Conservation (phyloP, 78 protist species). For the Dictyostelium intermedium region DNA sequence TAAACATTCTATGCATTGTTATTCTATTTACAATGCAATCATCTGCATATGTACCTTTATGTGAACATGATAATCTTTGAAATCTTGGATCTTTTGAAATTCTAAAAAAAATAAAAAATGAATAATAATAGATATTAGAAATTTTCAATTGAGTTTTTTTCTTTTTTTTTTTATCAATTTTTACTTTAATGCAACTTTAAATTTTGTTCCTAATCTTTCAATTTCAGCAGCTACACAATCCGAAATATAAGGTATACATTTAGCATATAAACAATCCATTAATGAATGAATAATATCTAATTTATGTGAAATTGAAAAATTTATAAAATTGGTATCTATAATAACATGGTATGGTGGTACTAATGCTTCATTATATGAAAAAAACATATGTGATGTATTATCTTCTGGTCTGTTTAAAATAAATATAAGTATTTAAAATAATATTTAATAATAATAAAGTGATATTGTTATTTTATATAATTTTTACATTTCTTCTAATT, state of each 20-base stretch:
- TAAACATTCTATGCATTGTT: slow-evolving; percentile 88
- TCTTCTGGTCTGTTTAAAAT: slow-evolving; percentile 67
- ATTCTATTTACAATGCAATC: slow-evolving; percentile 98
- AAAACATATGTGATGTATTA: slow-evolving; percentile 91
- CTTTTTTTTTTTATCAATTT: not conserved
- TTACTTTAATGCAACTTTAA: slow-evolving; percentile 88
- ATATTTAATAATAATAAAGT: too few species aligned
- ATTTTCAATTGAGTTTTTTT: not conserved
- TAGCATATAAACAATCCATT: slow-evolving; percentile 98
- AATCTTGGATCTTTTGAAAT: slow-evolving; percentile 98
- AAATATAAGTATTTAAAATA: not conserved
- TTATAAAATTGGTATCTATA: slow-evolving; percentile 99
- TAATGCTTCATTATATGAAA: slow-evolving; percentile 93
- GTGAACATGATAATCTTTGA: slow-evolving; percentile 94
- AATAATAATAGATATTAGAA: not conserved
- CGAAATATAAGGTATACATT: slow-evolving; percentile 95
- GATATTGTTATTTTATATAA: too few species aligned
- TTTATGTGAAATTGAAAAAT: slow-evolving; percentile 95
- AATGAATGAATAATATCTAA: slow-evolving; percentile 93
- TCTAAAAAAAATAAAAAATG: slow-evolving; percentile 32
- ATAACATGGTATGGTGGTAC: slow-evolving; percentile 99
- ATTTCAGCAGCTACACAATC: slow-evolving; percentile 99
- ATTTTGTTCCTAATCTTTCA: slow-evolving; percentile 97
- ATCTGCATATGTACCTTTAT: slow-evolving; percentile 99
- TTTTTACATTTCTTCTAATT: slow-evolving; percentile 54